Percentiles rank a stretch among this genome's conserved stretches.
phyloP scores from a whole-genome alignment of 768 basidiomycete species.

The Naganishia kalamii region DNA sequence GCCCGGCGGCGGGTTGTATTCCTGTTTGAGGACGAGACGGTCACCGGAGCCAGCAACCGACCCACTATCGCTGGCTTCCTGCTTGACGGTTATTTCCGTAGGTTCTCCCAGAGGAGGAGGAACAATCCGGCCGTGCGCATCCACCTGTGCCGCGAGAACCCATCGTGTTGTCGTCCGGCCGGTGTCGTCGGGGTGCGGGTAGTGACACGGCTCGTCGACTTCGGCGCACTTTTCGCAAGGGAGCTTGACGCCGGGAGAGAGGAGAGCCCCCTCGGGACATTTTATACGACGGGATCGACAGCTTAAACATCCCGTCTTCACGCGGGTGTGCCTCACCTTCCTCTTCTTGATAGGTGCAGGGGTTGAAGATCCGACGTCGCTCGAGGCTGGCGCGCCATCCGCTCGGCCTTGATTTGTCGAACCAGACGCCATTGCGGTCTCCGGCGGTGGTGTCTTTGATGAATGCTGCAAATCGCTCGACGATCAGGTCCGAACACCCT shows the following conservation, averaged over 20 bases:
- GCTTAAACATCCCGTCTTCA: constrained; percentile 3
- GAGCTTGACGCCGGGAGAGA: background rate
- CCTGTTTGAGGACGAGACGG: background rate
- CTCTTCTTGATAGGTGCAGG: background rate
- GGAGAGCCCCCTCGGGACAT: background rate
- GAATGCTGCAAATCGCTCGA: too few relatives aligned
- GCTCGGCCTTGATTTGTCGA: too few relatives aligned
- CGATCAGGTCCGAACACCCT: too few relatives aligned
- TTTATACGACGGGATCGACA: background rate
- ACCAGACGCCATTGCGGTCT: too few relatives aligned
- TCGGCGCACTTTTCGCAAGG: constrained; percentile 7
- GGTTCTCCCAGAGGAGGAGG: background rate
- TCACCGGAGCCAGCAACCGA: background rate
- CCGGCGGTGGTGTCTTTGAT: too few relatives aligned
- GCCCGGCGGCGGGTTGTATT: background rate
- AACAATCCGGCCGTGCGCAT: background rate
- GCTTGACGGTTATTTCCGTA: background rate
- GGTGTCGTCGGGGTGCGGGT: background rate
- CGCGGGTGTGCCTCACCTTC: background rate
- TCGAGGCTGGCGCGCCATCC: background rate
- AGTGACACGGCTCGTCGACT: background rate
- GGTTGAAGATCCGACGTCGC: background rate
- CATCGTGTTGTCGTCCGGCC: constrained; percentile 1
- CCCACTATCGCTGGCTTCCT: background rate
- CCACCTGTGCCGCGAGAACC: background rate